Evolutionary conservation across 495 filamentous ascomycete genomes (phyloP), one percentile per base, ranked within the genome.

Genomic region (Apiosordaria backusii): DNA sequence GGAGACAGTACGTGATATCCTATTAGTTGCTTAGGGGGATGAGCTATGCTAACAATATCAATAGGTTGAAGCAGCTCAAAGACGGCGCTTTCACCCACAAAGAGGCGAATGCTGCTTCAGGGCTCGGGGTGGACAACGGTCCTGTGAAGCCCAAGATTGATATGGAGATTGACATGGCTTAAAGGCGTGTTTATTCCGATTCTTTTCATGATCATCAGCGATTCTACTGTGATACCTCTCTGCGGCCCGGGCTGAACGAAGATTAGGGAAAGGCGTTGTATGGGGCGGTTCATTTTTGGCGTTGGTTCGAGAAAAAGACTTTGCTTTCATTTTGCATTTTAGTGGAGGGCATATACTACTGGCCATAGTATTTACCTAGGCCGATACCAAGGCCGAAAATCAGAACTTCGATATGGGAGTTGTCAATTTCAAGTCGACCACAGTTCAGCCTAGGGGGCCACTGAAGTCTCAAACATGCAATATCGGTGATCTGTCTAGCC

Each of bases 81-180:
- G 92, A 94, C 72, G 90, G 91, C 69, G 90, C 93, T 45, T 93
- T 95, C 78, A 87, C 88, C 4, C 92, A 97, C 70, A 89, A 91
- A 72, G 87, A 93, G 70, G 92, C 93, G 25, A 90, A 95, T 66
- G 90, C 89, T 55, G 93, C 91, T 0, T 81, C 90, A 6, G 91
- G 92, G n/a, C 66, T 70, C 52, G 65, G 71, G 64, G 71, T 65
- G 19, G 71, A 75, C 64, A 75, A 75, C 54, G 73, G 73, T n/a
- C 64, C 68, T 6, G 52, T 63, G 53, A 73, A 66, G 61, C 58
- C 65, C 3, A 70, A 73, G 50, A 29, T 65, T 18, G 61, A 70
- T 3, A 61, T 61, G 63, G 73, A 75, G 45, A 40, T 75, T 4
- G 71, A 75, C 59, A 75, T 73, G 71, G 63, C 65, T 3, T 73